Conservation (phyloP, 2,329 filamentous ascomycete species). For the Colletotrichum magnum region DNA sequence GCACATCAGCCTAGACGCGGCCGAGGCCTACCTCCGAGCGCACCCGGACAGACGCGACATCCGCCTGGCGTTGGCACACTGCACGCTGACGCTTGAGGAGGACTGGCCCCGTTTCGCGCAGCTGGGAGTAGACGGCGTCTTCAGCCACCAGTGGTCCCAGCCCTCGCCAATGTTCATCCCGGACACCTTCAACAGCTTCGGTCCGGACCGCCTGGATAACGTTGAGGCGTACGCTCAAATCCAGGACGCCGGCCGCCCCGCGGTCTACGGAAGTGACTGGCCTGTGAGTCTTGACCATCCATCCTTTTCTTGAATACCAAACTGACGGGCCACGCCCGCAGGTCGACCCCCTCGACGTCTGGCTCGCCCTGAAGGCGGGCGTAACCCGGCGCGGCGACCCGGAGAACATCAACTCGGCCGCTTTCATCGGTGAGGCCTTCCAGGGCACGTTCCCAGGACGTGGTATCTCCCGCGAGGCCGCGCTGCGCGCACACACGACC, state of each 20-base stretch:
- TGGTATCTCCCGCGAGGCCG: constrained; percentile 42
- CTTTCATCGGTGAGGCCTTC: constrained; percentile 40
- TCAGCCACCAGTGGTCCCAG: constrained; percentile 48
- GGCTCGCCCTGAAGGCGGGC: constrained; percentile 46
- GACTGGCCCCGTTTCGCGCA: constrained; percentile 46
- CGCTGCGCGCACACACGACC: constrained; percentile 1
- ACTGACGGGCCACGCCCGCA: neutral
- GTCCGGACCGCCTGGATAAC: constrained; percentile 42
- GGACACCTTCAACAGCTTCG: constrained; percentile 44
- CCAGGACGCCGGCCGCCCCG: constrained; percentile 29
- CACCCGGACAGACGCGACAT: constrained; percentile 14
- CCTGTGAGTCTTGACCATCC: constrained; percentile 41
- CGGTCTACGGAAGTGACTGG: constrained; percentile 47
- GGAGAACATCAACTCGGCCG: constrained; percentile 45
- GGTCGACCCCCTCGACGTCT: constrained; percentile 48
- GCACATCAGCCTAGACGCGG: constrained; percentile 43
- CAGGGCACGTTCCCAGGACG: constrained; percentile 26
- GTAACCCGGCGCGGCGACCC: constrained; percentile 47
- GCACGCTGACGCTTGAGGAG: constrained; percentile 43
- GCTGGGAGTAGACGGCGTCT: constrained; percentile 45
- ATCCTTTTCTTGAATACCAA: neutral
- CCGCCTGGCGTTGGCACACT: constrained; percentile 45
- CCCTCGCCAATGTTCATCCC: constrained; percentile 45
- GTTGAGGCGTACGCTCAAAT: constrained; percentile 48
- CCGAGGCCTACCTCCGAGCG: constrained; percentile 40